These are phyloP conservation scores for Agaricus subrufescens DNA, from an alignment of 768 basidiomycete species.

Conservation along the genomic window DNA sequence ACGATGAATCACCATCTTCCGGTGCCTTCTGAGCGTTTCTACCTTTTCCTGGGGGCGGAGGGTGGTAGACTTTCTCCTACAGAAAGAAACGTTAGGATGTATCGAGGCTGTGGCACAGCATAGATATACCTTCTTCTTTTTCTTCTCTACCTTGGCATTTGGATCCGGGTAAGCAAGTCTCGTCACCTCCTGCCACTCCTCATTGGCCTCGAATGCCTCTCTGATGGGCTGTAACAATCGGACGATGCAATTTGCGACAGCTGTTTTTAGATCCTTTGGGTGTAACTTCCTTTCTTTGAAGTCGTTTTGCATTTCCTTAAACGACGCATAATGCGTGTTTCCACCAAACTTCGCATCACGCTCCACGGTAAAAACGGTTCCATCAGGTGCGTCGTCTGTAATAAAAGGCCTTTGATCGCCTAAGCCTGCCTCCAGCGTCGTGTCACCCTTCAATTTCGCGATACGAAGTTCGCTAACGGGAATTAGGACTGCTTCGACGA, in stretches of 20 bases:
- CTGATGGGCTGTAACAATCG: constrained; percentile 77
- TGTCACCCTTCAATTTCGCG: constrained; percentile 49
- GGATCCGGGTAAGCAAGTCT: constrained; percentile 82
- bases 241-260: constrained; percentile 70
- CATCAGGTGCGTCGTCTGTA: constrained; percentile 65
- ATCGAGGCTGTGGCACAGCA: background rate
- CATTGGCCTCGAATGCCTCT: constrained; percentile 65
- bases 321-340: constrained; percentile 65
- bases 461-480: constrained; percentile 76
- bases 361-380: constrained; percentile 75
- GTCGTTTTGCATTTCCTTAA: constrained; percentile 62
- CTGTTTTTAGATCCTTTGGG: constrained; percentile 84
- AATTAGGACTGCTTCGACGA: constrained; percentile 83
- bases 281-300: constrained; percentile 77
- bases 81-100: background rate
- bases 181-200: constrained; percentile 78
- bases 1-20: constrained; percentile 8
- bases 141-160: constrained; percentile 54
- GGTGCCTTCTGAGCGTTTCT: constrained; percentile 39
- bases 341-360: constrained; percentile 83
- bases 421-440: constrained; percentile 40
- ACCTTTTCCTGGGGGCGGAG: constrained; percentile 78
- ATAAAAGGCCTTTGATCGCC: constrained; percentile 62
- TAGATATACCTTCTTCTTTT: constrained; percentile 57
- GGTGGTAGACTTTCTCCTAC: constrained; percentile 79